These are phyloP conservation scores for Chrysanthemum lavandulifolium DNA, from an alignment of 129 eudicot species.

Conservation along the genomic window DNA sequence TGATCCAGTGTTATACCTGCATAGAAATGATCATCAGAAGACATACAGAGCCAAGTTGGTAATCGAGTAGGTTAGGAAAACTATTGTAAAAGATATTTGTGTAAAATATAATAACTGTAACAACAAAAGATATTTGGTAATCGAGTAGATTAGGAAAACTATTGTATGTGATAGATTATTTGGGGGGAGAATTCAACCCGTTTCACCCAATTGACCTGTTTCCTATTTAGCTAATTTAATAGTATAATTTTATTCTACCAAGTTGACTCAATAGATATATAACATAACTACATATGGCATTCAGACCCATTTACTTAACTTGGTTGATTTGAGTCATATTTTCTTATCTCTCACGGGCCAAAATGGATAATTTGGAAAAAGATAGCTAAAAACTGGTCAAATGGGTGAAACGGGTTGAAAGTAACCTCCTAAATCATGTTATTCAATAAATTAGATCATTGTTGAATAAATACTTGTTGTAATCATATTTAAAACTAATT, in stretches of 20 bases:
- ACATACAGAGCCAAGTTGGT: not conserved
- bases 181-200: too few relatives aligned
- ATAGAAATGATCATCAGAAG: constrained; percentile 19
- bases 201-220: not conserved
- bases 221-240: not conserved
- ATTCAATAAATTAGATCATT: not conserved
- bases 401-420: not conserved
- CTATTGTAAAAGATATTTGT: not conserved
- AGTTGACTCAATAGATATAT: not conserved
- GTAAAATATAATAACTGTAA: too few relatives aligned
- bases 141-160: too few relatives aligned
- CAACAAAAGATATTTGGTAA: too few relatives aligned
- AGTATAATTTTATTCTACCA: not conserved
- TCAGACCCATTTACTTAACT: not conserved
- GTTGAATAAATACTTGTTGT: not conserved
- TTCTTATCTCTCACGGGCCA: not conserved
- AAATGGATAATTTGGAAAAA: not conserved
- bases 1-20: constrained; percentile 57
- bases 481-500: too few relatives aligned
- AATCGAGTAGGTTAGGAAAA: not conserved
- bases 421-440: not conserved
- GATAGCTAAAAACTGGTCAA: not conserved
- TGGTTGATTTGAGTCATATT: not conserved
- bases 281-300: not conserved
- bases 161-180: too few relatives aligned